These are phyloP conservation scores for Aureobasidium sp. DNA, from an alignment of 2,329 filamentous ascomycete species.

Conservation along the genomic window DNA sequence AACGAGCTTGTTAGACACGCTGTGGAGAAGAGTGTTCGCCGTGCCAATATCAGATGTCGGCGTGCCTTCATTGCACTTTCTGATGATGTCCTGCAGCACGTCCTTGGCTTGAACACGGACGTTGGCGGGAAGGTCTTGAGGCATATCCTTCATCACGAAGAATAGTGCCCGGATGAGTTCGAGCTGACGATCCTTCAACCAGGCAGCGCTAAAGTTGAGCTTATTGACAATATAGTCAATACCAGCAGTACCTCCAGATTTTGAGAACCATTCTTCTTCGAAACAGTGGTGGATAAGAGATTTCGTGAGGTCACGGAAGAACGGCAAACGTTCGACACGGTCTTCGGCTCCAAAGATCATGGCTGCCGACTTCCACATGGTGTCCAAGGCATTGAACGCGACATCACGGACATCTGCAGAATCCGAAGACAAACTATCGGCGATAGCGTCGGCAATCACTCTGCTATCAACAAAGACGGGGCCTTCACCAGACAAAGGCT, in stretches of 20 bases:
- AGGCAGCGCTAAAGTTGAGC: slow-evolving; percentile 73
- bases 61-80: slow-evolving; percentile 68
- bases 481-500: slow-evolving; percentile 80
- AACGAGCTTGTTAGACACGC: slow-evolving; percentile 78
- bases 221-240: slow-evolving; percentile 84
- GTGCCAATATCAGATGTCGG: slow-evolving; percentile 72
- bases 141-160: slow-evolving; percentile 98
- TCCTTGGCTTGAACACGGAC: slow-evolving; percentile 77
- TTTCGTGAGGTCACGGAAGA: slow-evolving; percentile 76
- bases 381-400: slow-evolving; percentile 69
- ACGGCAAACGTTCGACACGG: slow-evolving; percentile 66
- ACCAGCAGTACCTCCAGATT: slow-evolving; percentile 83
- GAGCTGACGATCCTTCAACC: slow-evolving; percentile 74
- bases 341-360: slow-evolving; percentile 71
- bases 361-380: slow-evolving; percentile 67
- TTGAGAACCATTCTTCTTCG: slow-evolving; percentile 98
- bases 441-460: slow-evolving; percentile 79
- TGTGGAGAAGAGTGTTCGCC: slow-evolving; percentile 59
- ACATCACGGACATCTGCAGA: slow-evolving; percentile 71
- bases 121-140: slow-evolving; percentile 82
- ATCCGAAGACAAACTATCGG: slow-evolving; percentile 85
- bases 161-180: slow-evolving; percentile 88
- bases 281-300: slow-evolving; percentile 93
- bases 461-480: slow-evolving; percentile 80
- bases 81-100: slow-evolving; percentile 72